Conservation (phyloP, 345 rosid species). For the Eucalyptus microcorys region DNA sequence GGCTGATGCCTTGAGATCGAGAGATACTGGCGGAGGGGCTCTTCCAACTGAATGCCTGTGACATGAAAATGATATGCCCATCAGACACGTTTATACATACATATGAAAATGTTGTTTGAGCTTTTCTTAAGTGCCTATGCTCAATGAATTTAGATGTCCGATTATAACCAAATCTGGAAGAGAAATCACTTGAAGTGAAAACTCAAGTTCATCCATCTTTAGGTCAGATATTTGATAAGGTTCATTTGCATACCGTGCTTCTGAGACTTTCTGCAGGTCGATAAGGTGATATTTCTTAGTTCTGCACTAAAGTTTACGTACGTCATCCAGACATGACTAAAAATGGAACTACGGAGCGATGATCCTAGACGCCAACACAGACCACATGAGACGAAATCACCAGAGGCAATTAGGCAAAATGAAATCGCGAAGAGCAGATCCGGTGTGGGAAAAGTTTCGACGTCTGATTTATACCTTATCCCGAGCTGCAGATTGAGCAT, state of each 20-base stretch:
- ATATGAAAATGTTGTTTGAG: not conserved
- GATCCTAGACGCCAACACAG: not conserved
- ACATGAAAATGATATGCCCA: not conserved
- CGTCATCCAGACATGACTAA: not conserved
- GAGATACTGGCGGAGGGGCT: constrained; percentile 58
- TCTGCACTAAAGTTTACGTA: not conserved
- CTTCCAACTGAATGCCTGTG: constrained; percentile 76
- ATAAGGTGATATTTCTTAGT: not conserved
- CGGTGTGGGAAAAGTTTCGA: not conserved
- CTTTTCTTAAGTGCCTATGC: not conserved
- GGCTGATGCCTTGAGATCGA: constrained; percentile 83
- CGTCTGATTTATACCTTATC: constrained; percentile 14
- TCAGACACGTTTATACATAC: not conserved
- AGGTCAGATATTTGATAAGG: not conserved
- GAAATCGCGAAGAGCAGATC: not conserved
- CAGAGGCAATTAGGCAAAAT: not conserved
- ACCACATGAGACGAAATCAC: not conserved
- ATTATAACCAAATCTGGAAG: not conserved
- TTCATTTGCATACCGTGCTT: not conserved
- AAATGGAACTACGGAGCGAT: not conserved
- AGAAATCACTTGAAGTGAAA: not conserved
- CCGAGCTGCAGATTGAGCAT: constrained; percentile 78
- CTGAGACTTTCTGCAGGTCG: not conserved
- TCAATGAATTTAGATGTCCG: not conserved
- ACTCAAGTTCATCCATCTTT: not conserved